These are phyloP conservation scores for Sugiyamaella lignohabitans DNA, from an alignment of 805 yeast species.

Conservation along the genomic window DNA sequence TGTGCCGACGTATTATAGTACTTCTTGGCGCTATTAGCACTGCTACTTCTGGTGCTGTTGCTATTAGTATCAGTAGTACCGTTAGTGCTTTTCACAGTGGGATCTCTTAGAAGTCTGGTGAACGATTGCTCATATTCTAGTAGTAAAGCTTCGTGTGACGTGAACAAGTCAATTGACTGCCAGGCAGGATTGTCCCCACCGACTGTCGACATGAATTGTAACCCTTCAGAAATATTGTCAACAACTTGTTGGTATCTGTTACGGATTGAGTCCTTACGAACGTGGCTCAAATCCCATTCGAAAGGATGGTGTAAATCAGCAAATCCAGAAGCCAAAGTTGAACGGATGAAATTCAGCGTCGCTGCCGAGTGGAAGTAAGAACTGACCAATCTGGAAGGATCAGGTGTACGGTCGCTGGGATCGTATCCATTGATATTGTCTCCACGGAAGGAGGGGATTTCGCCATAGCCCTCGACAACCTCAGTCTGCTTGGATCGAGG, in stretches of 20 bases:
- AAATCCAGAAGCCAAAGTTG: slow-evolving; percentile 33
- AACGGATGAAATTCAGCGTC: slow-evolving; percentile 36
- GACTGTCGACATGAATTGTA: slow-evolving; percentile 35
- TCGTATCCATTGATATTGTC: slow-evolving; percentile 41
- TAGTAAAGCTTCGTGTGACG: slow-evolving; percentile 38
- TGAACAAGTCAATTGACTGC: slow-evolving; percentile 34
- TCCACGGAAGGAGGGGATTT: slow-evolving; percentile 38
- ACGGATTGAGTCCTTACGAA: slow-evolving; percentile 32
- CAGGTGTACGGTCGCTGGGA: slow-evolving; percentile 34
- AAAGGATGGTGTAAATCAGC: slow-evolving; percentile 37
- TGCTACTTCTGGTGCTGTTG: neutral
- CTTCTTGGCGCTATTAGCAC: slow-evolving; percentile 9
- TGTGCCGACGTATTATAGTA: slow-evolving; percentile 40
- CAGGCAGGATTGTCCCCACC: slow-evolving; percentile 31
- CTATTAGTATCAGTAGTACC: too few species aligned
- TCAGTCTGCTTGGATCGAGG: slow-evolving; percentile 40
- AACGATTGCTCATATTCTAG: slow-evolving; percentile 38
- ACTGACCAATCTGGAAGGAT: slow-evolving; percentile 36
- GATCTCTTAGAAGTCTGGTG: slow-evolving; percentile 30
- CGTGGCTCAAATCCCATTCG: slow-evolving; percentile 39
- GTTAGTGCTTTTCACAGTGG: slow-evolving; percentile 11
- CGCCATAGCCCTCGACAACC: slow-evolving; percentile 34
- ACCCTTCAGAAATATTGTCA: slow-evolving; percentile 32
- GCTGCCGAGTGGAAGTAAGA: slow-evolving; percentile 43
- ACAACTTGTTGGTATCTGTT: slow-evolving; percentile 36